Base-by-base conservation (phyloP, 164 flowering plant species). In the Magnolia officinalis region DNA sequence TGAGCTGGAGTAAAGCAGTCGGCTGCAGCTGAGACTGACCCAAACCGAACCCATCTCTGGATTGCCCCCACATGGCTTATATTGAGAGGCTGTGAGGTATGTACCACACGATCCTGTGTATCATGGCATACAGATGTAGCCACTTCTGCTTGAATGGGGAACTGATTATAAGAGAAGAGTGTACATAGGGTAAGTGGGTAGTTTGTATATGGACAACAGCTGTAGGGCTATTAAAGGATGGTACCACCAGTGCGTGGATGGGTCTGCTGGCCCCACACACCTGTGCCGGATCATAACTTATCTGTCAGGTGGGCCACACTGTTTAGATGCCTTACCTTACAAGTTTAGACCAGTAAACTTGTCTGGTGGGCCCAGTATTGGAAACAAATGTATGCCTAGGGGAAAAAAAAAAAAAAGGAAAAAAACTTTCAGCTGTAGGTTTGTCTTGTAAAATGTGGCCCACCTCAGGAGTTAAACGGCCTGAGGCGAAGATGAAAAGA, bases 1-100 rank as follows among this genome's bases (percentile, higher is more conserved):
- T 8, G 91, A 84, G 31, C 76, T 89, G 81, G 80, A 77, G 70
- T 86, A 79, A 26, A 50, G 59, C 55, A 9, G 58, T 29, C 21
- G 4, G 61, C 75, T 49, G 66, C 49, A 73, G 50, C 71, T 14
- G 7, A 26, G 45, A 6, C 19, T 14, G 71, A 31, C 8, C 71
- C 45, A 67, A 31, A 26, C 50, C 31, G 50, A 67, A 24, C 14
- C 67, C 24, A 64, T 8, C 67, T 19, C 67, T 19, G 24, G 8
- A 6, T 19, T 2, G 67, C 2, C 21, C 10, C 67, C 24, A 18
- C 66, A 63, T 63, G 6, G 21, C 67, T 18, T 19, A 7, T 19
- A 64, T 64, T 64, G 67, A 64, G 23, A 5, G 29, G 21, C 67
- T 21, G 7, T 18, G 7, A 64, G 23, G 24, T 64, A 21, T 19